Evolutionary conservation across 106 monocot species (phyloP), one percentile per base, ranked within the genome.

Genomic region (Platanthera guangdongensis): DNA sequence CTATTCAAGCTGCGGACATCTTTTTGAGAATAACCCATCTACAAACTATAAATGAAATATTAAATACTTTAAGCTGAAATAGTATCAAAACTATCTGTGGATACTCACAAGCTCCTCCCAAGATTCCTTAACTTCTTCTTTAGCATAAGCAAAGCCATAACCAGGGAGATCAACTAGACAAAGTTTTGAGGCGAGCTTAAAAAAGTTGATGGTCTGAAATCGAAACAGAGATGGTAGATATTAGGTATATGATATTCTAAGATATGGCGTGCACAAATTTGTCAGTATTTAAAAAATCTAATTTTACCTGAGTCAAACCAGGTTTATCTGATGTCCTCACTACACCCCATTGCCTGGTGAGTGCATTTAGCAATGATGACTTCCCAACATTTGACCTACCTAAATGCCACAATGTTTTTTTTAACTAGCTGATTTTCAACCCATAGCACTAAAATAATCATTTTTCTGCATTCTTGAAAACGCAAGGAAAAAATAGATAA

Each of bases 61-160:
- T 16, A 48, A 70, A 70, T 70, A 70, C 3, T 19, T 70, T 70
- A 16, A 70, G 16, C 10, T 1, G 52, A 65, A 74, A 49, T 50
- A 62, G 39, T 10, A 74, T 54, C 28, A 51, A n/a, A 73, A 60
- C 52, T 52, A 50, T 46, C 30, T 60, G 55, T 80, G 13, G 16
- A 80, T 80, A 92, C 91, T 94, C 80, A 99, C 99, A 79, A 99
- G 99, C 75, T 99, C 99, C 76, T 99, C 92, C 99, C 99, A 99
- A 15, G 90, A 68, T 39, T 99, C 99, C 82, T 92, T 94, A 51
- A 94, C 92, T 84, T 99, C 99, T 51, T 92, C 94, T 80, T 99
- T 99, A 48, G 94, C 99, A 88, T 94, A 99, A 51, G 99, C 99
- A 89, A 99, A 99, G 67, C 99, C 99, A 90, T 99, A 99, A 77